A percentile compares a stretch with the other conserved stretches of the same genome.
These are phyloP conservation scores for Paratinospora sagittata DNA, from an alignment of 164 flowering plant genomes.

Conservation along the genomic window DNA sequence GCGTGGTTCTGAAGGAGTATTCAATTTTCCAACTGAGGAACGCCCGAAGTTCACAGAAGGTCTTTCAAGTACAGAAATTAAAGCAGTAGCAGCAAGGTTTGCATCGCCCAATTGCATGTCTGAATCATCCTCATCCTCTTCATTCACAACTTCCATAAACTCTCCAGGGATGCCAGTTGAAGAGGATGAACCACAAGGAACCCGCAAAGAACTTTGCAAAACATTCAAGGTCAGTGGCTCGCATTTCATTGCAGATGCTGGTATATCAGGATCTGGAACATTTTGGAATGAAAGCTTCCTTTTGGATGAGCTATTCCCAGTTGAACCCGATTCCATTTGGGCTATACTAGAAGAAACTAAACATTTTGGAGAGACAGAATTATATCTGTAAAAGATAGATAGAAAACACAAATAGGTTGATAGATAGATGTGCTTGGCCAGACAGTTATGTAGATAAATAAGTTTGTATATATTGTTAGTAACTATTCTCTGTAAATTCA, in stretches of 20 bases:
- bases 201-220: background rate
- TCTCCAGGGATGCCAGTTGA: background rate
- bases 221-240: background rate
- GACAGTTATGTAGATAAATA: background rate
- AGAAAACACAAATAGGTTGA: background rate
- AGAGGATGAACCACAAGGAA: background rate
- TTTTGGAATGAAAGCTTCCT: conserved; percentile 4
- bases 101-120: background rate
- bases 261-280: background rate
- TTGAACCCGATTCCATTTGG: background rate
- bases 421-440: background rate
- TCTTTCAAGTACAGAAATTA: conserved; percentile 1
- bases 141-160: background rate
- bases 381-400: background rate
- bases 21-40: conserved; percentile 24
- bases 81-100: conserved; percentile 12
- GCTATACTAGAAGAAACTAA: conserved; percentile 1
- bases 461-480: background rate
- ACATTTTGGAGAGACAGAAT: background rate
- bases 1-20: conserved; percentile 20
- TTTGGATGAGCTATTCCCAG: background rate
- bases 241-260: background rate
- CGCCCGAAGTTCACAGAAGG: conserved; percentile 18
- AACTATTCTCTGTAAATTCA: background rate
- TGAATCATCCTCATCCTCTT: background rate